A percentile compares a stretch with the other conserved stretches of the same genome.
phyloP scores from a whole-genome alignment of 169 alveolate genomes.

The Theileria sp. region DNA sequence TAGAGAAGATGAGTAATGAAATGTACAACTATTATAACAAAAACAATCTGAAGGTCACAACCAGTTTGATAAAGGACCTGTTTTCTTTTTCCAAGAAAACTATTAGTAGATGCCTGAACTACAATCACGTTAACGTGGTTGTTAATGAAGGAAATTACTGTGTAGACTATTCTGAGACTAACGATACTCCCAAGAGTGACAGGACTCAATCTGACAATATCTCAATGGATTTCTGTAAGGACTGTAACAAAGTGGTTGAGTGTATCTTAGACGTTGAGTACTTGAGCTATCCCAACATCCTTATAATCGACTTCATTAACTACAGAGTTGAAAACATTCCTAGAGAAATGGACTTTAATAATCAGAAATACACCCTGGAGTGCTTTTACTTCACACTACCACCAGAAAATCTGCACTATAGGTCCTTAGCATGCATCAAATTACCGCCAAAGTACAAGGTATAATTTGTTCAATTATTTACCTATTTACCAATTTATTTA shows the following conservation, averaged over 20 bases:
- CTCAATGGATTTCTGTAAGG: conserved; percentile 34
- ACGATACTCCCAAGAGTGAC: background rate
- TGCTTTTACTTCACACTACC: conserved; percentile 44
- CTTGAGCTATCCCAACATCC: conserved; percentile 31
- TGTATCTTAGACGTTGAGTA: background rate
- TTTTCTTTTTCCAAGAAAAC: conserved; percentile 46
- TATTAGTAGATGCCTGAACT: conserved; percentile 19
- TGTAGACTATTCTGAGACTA: conserved; percentile 13
- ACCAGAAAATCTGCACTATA: conserved; percentile 29
- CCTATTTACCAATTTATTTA: too few relatives aligned
- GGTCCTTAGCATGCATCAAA: conserved; percentile 53
- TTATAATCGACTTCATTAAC: conserved; percentile 38
- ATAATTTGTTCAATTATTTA: background rate
- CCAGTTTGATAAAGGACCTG: conserved; percentile 36
- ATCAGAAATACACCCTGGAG: conserved; percentile 13
- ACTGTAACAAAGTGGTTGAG: conserved; percentile 26
- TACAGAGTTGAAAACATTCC: background rate
- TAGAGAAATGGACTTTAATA: conserved; percentile 26
- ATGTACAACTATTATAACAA: conserved; percentile 33
- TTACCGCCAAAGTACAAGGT: conserved; percentile 28
- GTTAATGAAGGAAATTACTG: conserved; percentile 27
- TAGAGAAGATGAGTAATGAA: conserved; percentile 55
- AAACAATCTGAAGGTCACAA: background rate
- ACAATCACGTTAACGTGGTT: conserved; percentile 29
- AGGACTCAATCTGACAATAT: conserved; percentile 4